Conservation (phyloP, 495 filamentous ascomycete species). For the Penicillium cinerascens region DNA sequence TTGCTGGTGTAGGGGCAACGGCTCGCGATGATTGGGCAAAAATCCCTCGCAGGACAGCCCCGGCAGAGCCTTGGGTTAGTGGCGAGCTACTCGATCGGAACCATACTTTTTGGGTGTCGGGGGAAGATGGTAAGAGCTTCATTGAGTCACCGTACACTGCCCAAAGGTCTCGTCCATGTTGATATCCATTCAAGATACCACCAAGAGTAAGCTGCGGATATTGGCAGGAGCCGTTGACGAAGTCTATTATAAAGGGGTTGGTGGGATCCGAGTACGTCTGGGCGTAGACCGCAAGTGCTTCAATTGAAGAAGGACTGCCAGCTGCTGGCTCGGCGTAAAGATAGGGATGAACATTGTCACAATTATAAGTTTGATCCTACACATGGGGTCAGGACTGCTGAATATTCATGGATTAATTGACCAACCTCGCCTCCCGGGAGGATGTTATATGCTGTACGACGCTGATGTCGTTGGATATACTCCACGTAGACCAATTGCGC, state of each 20-base stretch:
- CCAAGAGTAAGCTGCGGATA: slow-evolving; percentile 35
- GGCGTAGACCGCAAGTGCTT: slow-evolving; percentile 22
- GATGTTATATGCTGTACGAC: slow-evolving; percentile 34
- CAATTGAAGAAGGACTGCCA: not conserved
- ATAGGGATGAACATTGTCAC: slow-evolving; percentile 30
- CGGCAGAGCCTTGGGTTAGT: slow-evolving; percentile 29
- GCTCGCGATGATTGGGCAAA: slow-evolving; percentile 24
- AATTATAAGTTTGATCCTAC: slow-evolving; percentile 35
- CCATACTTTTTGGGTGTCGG: slow-evolving; percentile 14
- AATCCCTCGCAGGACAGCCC: slow-evolving; percentile 30
- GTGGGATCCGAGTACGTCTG: slow-evolving; percentile 30
- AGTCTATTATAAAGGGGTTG: slow-evolving; percentile 24
- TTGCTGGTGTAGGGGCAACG: slow-evolving; percentile 32
- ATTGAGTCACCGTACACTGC: slow-evolving; percentile 28
- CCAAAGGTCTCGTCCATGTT: slow-evolving; percentile 34
- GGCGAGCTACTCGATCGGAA: slow-evolving; percentile 28
- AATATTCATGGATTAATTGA: not conserved
- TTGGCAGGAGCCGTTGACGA: slow-evolving; percentile 33
- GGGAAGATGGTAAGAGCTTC: slow-evolving; percentile 17
- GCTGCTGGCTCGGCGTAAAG: slow-evolving; percentile 21
- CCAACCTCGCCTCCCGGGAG: slow-evolving; percentile 33
- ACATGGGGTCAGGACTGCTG: not conserved
- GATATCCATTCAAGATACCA: slow-evolving; percentile 31
- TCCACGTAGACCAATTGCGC: slow-evolving; percentile 31
- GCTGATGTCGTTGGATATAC: slow-evolving; percentile 36